Evolutionary conservation across 345 rosid species (phyloP), one percentile per base, ranked within the genome.

Genomic region (Hibiscus tridactylites): DNA sequence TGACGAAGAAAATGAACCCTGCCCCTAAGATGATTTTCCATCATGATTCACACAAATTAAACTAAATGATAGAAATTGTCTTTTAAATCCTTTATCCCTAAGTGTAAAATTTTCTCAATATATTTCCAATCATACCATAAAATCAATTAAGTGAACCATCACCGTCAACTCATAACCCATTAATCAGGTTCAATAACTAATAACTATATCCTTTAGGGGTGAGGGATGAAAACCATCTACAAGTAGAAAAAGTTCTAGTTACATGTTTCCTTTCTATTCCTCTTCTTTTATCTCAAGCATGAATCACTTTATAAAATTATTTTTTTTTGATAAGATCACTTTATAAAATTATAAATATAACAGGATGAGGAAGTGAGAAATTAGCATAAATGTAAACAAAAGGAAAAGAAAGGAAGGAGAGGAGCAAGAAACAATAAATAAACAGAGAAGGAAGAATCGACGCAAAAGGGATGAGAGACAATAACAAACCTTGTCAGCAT

Each of bases 401-500:
- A 63, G 3, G 13, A 26, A 26, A 24, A 9, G 13, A 37, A 19
- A 46, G 54, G 33, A 42, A 65, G 28, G 69, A n/a, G 9, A 42
- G 19, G 56, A 15, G 37, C 35, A 65, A 65, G 56, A 13, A 42
- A 26, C 71, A 71, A 71, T 11, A 12, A 12, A 50, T 42, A 33
- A 47, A 31, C 5, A 24, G 35, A 33, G 56, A 31, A 67, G 53
- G 56, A 16, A 67, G 53, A 21, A 66, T 49, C 54, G 6, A 28
- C 4, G 10, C 9, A 28, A 19, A 61, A 16, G 28, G 26, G 7
- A 53, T 15, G 19, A 61, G 42, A 16, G 63, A 39, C 12, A 29
- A 49, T 16, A 17, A 64, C 79, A 65, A 80, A 91, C 98, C 96
- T 96, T 96, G 70, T 92, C 98, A 63, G 78, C 72, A 73, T 96